phyloP scores from a whole-genome alignment of 106 monocot genomes.

The Allium fistulosum region DNA sequence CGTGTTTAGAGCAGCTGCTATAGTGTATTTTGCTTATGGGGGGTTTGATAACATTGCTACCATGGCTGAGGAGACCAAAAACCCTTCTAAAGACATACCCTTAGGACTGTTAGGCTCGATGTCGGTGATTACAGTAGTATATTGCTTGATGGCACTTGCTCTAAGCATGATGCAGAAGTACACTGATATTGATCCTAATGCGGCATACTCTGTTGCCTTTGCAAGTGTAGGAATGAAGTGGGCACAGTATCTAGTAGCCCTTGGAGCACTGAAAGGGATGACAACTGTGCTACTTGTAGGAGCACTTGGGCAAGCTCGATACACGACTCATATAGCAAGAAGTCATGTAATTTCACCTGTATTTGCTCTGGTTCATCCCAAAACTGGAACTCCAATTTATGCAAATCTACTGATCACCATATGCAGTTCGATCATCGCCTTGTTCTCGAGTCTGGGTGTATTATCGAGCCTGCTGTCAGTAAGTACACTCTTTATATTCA shows the following conservation, averaged over 20 bases:
- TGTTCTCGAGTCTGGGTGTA: conserved; percentile 24
- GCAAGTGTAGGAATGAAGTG: conserved; percentile 20
- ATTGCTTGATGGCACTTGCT: conserved; percentile 26
- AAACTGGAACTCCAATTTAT: conserved; percentile 23
- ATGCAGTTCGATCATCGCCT: conserved; percentile 13
- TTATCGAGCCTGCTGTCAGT: conserved; percentile 16
- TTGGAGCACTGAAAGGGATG: conserved; percentile 32
- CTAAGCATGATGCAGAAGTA: conserved; percentile 28
- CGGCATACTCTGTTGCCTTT: conserved; percentile 27
- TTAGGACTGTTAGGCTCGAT: conserved; percentile 25
- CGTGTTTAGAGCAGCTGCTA: conserved; percentile 16
- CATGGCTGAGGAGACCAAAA: conserved; percentile 29
- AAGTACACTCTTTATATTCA: conserved; percentile 31
- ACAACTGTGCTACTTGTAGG: conserved; percentile 27
- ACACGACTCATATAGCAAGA: conserved; percentile 29
- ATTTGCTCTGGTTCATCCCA: conserved; percentile 30
- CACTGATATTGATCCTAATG: conserved; percentile 18
- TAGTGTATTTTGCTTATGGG: conserved; percentile 19
- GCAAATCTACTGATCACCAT: conserved; percentile 18
- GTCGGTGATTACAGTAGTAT: conserved; percentile 26
- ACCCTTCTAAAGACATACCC: conserved; percentile 30
- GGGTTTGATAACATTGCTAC: conserved; percentile 29
- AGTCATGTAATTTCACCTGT: conserved; percentile 27
- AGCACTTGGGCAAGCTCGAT: conserved; percentile 27
- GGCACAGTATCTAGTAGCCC: conserved; percentile 25